These are phyloP conservation scores for Teunomyces kruisii DNA, from an alignment of 805 yeast genomes.

Conservation along the genomic window DNA sequence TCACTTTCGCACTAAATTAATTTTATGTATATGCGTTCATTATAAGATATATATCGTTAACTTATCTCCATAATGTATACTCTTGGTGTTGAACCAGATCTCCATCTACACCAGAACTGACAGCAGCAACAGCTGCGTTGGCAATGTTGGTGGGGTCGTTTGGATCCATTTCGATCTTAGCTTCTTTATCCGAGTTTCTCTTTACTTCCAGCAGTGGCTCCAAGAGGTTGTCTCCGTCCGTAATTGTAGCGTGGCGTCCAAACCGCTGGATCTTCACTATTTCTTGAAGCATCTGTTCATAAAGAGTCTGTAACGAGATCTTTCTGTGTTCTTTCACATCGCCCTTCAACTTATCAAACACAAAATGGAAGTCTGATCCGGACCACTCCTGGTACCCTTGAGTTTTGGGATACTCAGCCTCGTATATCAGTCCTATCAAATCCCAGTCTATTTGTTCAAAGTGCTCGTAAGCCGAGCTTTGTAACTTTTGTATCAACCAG, in stretches of 20 bases:
- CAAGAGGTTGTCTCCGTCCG: neutral
- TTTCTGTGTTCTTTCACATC: conserved; percentile 44
- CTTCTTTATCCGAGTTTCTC: neutral
- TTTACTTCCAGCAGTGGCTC: neutral
- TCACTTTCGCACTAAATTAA: conserved; percentile 1
- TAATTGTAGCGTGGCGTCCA: neutral
- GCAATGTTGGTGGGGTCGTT: conserved; percentile 34
- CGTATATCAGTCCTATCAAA: conserved; percentile 21
- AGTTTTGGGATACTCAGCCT: conserved; percentile 8
- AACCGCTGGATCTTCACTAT: neutral
- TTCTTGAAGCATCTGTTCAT: conserved; percentile 1
- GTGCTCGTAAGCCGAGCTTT: conserved; percentile 23
- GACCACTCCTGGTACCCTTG: conserved; percentile 42
- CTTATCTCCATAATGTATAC: conserved; percentile 35
- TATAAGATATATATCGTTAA: too few species aligned
- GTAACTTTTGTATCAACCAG: conserved; percentile 38
- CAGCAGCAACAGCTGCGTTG: conserved; percentile 40
- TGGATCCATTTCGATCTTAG: neutral
- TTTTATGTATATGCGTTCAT: neutral
- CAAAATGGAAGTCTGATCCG: conserved; percentile 58
- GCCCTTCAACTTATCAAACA: conserved; percentile 59
- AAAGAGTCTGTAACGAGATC: conserved; percentile 2
- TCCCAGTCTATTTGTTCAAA: conserved; percentile 37
- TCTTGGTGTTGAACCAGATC: conserved; percentile 33
- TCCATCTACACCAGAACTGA: conserved; percentile 26